These are phyloP conservation scores for Mycocentrospora acerina DNA, from an alignment of 2,329 filamentous ascomycete genomes.

Conservation along the genomic window DNA sequence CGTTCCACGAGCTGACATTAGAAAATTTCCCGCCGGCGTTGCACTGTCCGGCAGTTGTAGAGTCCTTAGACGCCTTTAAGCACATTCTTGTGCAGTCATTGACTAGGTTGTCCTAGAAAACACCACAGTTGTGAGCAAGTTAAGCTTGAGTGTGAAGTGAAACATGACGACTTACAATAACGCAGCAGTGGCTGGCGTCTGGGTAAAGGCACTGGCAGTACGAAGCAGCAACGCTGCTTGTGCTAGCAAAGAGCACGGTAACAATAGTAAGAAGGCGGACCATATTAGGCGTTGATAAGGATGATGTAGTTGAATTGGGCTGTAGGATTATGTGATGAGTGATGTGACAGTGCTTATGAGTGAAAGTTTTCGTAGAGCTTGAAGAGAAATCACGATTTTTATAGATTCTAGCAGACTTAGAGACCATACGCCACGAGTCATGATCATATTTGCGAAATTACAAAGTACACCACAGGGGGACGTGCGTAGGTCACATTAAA, in stretches of 20 bases:
- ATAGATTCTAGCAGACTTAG: constrained; percentile 3
- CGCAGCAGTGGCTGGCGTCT: constrained; percentile 6
- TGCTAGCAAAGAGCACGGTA: constrained; percentile 5
- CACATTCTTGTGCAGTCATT: constrained; percentile 7
- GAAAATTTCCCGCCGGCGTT: constrained; percentile 6
- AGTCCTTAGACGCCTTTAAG: constrained; percentile 5
- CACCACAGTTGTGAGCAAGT: constrained; percentile 3
- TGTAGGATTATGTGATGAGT: constrained; percentile 3
- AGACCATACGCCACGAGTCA: constrained; percentile 3
- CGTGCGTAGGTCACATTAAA: constrained; percentile 4
- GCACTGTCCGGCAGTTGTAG: constrained; percentile 6
- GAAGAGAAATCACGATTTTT: constrained; percentile 2
- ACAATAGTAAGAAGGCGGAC: constrained; percentile 6
- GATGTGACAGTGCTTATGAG: constrained; percentile 2
- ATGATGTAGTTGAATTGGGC: constrained; percentile 1
- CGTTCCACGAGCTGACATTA: constrained; percentile 6
- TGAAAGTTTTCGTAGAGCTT: constrained; percentile 1
- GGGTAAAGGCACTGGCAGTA: constrained; percentile 7
- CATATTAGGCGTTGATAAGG: constrained; percentile 5
- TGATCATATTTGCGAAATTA: constrained; percentile 3
- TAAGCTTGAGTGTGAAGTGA: constrained; percentile 4
- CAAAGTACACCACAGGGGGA: constrained; percentile 4
- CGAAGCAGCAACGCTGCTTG: constrained; percentile 5
- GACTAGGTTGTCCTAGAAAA: constrained; percentile 5
- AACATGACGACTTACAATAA: constrained; percentile 6